Conservation (phyloP, 805 yeast species). For the Yarrowia deformans region DNA sequence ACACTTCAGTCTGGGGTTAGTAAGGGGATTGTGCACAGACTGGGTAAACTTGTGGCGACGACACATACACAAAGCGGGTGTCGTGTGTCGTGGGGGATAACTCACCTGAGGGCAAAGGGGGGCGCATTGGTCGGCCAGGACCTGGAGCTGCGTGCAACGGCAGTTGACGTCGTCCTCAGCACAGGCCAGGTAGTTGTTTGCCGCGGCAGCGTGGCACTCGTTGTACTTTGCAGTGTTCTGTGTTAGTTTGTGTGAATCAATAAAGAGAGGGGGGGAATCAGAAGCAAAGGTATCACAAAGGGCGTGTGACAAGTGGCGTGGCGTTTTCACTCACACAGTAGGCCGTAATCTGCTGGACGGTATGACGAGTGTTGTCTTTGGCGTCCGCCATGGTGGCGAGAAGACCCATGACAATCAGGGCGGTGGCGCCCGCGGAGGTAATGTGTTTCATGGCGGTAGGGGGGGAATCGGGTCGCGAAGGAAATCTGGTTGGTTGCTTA, state of each 20-base stretch:
- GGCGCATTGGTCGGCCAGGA: constrained; percentile 16
- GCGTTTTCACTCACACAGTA: constrained; percentile 20
- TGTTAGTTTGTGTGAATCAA: constrained; percentile 14
- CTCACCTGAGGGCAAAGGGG: constrained; percentile 34
- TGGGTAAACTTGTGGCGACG: background rate
- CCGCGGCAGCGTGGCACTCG: constrained; percentile 32
- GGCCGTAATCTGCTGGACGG: constrained; percentile 30
- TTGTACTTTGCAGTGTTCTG: constrained; percentile 38
- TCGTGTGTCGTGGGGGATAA: background rate
- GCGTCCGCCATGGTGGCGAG: constrained; percentile 16
- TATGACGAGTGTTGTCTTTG: constrained; percentile 15
- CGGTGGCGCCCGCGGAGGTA: constrained; percentile 33
- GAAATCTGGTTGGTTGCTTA: background rate
- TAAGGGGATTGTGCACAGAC: background rate
- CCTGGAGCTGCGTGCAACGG: constrained; percentile 29
- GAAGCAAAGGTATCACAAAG: background rate
- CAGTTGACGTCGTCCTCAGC: constrained; percentile 27
- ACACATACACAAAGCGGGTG: background rate
- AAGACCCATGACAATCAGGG: constrained; percentile 19
- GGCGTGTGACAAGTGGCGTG: background rate
- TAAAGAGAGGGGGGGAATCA: background rate
- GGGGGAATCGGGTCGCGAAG: constrained; percentile 17
- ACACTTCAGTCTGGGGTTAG: constrained; percentile 33
- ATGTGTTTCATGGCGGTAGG: constrained; percentile 25
- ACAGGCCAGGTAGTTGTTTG: constrained; percentile 31